phyloP scores from a whole-genome alignment of 1,284 basidiomycete species.

The Cutaneotrichosporon mucoides region DNA sequence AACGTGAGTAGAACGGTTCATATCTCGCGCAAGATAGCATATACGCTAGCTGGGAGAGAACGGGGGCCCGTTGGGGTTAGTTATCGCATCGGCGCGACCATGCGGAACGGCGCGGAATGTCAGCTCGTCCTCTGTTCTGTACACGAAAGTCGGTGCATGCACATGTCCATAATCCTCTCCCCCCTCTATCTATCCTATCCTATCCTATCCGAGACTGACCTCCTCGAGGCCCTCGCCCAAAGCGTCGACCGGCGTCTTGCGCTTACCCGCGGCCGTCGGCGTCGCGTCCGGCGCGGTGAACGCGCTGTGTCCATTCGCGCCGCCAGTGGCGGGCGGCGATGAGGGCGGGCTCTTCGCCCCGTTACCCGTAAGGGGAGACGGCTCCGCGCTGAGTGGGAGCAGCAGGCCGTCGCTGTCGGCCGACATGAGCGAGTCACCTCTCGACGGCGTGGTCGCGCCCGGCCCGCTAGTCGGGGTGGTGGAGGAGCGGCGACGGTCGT shows the following conservation, averaged over 20 bases:
- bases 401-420: constrained; percentile 27
- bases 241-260: neutral
- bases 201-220: constrained; percentile 7
- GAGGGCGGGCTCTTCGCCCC: neutral
- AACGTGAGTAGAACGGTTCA: no score
- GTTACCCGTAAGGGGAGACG: no score
- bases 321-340: neutral
- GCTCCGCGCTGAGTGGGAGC: constrained; percentile 7
- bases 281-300: neutral
- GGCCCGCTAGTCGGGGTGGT: neutral
- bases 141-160: neutral
- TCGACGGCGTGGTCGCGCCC: neutral
- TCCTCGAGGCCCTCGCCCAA: constrained; percentile 10
- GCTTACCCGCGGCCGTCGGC: neutral
- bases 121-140: no score
- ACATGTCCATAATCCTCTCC: neutral
- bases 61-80: no score
- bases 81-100: no score
- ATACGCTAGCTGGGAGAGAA: no score
- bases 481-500: constrained; percentile 8
- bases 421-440: constrained; percentile 20
- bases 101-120: no score
- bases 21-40: no score
- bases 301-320: neutral
- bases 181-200: neutral